These are phyloP conservation scores for Pythium monospermum DNA, from an alignment of 352 stramenopile species.

Conservation along the genomic window DNA sequence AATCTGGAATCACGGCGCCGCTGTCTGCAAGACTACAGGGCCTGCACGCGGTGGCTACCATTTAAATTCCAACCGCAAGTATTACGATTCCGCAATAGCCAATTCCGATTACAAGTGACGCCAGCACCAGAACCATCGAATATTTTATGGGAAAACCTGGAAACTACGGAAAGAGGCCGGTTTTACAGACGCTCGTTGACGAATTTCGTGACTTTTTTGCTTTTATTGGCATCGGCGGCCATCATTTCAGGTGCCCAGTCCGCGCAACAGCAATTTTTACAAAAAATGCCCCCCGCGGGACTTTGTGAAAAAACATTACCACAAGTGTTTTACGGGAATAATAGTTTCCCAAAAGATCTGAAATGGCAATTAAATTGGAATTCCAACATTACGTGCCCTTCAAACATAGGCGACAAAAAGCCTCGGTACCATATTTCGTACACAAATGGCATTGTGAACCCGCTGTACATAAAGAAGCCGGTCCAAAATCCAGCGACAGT, in stretches of 20 bases:
- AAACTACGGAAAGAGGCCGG: conserved; percentile 50
- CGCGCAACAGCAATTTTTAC: conserved; percentile 60
- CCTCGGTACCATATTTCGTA: conserved; percentile 57
- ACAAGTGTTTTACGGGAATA: conserved; percentile 54
- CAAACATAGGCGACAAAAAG: conserved; percentile 18
- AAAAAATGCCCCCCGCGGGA: conserved; percentile 47
- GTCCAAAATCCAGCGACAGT: conserved; percentile 4
- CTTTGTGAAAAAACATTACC: conserved; percentile 55
- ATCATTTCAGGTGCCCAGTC: conserved; percentile 80
- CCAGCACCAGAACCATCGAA: conserved; percentile 76
- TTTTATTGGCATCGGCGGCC: conserved; percentile 55
- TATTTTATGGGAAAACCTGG: conserved; percentile 86
- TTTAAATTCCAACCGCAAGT: conserved; percentile 45
- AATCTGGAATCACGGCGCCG: conserved; percentile 71
- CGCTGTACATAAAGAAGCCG: conserved; percentile 21
- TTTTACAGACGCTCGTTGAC: conserved; percentile 62
- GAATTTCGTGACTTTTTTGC: conserved; percentile 64
- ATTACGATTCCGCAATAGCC: conserved; percentile 54
- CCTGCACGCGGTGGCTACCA: conserved; percentile 34
- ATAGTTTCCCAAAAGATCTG: conserved; percentile 16
- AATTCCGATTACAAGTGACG: conserved; percentile 39
- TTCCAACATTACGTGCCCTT: conserved; percentile 37
- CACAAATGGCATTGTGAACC: conserved; percentile 46
- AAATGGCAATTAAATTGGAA: conserved; percentile 56
- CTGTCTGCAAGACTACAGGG: conserved; percentile 75